Conservation (phyloP, 495 filamentous ascomycete species). For the Aspergillus haitiensis region DNA sequence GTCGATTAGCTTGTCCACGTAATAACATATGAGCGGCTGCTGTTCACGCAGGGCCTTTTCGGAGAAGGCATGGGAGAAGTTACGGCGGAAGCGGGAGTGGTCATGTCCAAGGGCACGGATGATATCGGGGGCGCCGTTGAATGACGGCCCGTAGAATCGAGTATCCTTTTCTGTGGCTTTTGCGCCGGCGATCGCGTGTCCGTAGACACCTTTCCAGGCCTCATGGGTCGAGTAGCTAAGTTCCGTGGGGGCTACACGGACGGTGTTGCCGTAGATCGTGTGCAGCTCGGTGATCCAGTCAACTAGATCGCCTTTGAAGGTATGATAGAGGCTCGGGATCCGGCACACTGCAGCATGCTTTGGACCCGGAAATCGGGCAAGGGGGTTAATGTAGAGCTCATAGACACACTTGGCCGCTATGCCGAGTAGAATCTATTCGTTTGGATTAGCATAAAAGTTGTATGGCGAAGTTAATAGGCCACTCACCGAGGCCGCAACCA, state of each 20-base stretch:
- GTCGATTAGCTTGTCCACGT: constrained; percentile 22
- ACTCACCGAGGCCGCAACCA: neutral
- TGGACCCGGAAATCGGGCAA: constrained; percentile 46
- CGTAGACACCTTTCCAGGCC: constrained; percentile 59
- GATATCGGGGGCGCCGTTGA: constrained; percentile 35
- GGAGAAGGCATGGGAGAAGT: constrained; percentile 52
- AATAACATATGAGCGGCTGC: constrained; percentile 24
- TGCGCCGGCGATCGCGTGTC: constrained; percentile 28
- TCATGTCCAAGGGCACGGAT: constrained; percentile 14
- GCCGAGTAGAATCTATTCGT: neutral
- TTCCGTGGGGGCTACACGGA: constrained; percentile 55
- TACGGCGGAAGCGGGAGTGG: constrained; percentile 41
- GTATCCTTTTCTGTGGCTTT: constrained; percentile 17
- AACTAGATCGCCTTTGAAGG: constrained; percentile 14
- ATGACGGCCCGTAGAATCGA: constrained; percentile 29
- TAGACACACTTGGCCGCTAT: constrained; percentile 27
- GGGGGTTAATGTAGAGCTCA: constrained; percentile 47
- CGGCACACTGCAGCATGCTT: constrained; percentile 39
- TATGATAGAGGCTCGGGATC: constrained; percentile 22
- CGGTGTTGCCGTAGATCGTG: constrained; percentile 39
- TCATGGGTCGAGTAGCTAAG: constrained; percentile 53
- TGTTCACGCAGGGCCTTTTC: constrained; percentile 49
- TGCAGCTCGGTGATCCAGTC: constrained; percentile 25
- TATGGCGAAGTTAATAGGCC: neutral
- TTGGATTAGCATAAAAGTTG: neutral